Evolutionary conservation across 164 flowering plant genomes (phyloP), one percentile per base, ranked within the genome.

Genomic region (Aristolochia fimbriata): DNA sequence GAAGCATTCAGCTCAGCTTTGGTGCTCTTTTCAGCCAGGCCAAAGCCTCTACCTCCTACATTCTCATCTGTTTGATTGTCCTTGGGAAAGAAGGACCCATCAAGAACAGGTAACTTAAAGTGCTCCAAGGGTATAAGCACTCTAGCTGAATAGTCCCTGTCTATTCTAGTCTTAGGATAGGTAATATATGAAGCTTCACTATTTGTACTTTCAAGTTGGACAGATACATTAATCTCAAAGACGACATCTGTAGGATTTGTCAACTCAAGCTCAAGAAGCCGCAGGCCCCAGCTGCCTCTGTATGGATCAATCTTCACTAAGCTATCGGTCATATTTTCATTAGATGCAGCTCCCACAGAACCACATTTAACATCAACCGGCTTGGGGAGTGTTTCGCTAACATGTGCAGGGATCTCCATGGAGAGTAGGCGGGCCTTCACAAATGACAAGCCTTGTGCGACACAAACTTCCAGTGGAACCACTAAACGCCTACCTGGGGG

Each of bases 321-420:
- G 56, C 81, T 74, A 51, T 87, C 90, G 15, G 70, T 71, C 65
- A 72, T 76, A 51, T 50, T 71, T 64, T 65, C 78, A 45, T 76
- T 66, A 51, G 57, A 55, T 60, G 64, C 14, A 56, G 52, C 66
- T 59, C 64, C 79, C 52, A 78, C 69, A 41, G 59, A 23, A 37
- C 63, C 48, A 33, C 52, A 51, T 60, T 64, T 60, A 37, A 77
- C 81, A 45, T 68, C 60, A 62, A 62, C 72, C 21, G 72, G 74
- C 57, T 62, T 76, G 2, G 87, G 80, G 72, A 70, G 76, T 53
- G 70, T 78, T 69, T 85, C 89, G 55, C 91, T 78, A 58, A 94
- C 81, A 63, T 78, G 86, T 6, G 97, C 99, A 69, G 99, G 99
- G 68, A 91, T 90, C 71, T 94, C 99, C 99, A 94, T 94, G 23